phyloP scores from a whole-genome alignment of 2,329 filamentous ascomycete genomes.

The Penicillium frequentans region DNA sequence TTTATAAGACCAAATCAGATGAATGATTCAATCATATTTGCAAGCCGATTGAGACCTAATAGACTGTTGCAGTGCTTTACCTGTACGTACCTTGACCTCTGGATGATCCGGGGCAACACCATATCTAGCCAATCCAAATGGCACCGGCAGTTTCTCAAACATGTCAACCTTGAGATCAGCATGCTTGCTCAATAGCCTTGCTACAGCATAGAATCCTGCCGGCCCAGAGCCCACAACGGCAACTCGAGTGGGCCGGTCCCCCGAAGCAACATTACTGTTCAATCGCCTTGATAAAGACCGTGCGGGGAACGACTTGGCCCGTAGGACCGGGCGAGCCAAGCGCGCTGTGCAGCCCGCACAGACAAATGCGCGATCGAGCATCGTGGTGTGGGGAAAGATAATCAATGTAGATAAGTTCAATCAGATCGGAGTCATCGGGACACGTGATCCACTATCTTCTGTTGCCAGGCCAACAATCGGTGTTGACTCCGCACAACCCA shows the following conservation, averaged over 20 bases:
- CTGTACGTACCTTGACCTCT: constrained; percentile 79
- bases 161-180: constrained; percentile 78
- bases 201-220: constrained; percentile 92
- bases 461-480: constrained; percentile 35
- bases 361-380: constrained; percentile 29
- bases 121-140: constrained; percentile 87
- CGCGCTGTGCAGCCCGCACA: constrained; percentile 32
- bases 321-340: constrained; percentile 8
- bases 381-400: constrained; percentile 13
- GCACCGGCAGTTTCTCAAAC: constrained; percentile 92
- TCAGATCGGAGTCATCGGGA: constrained; percentile 8
- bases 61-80: not conserved
- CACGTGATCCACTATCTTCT: constrained; percentile 13
- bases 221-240: constrained; percentile 92
- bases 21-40: not conserved
- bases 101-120: constrained; percentile 98
- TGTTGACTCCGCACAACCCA: constrained; percentile 15
- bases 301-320: not conserved
- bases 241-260: constrained; percentile 65
- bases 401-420: constrained; percentile 1
- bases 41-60: not conserved
- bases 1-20: not conserved
- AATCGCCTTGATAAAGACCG: constrained; percentile 22
- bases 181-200: constrained; percentile 76
- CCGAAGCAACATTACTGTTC: constrained; percentile 32